Evolutionary conservation across 2,329 filamentous ascomycete genomes (phyloP).

Genomic region (Teratosphaeria destructans): DNA sequence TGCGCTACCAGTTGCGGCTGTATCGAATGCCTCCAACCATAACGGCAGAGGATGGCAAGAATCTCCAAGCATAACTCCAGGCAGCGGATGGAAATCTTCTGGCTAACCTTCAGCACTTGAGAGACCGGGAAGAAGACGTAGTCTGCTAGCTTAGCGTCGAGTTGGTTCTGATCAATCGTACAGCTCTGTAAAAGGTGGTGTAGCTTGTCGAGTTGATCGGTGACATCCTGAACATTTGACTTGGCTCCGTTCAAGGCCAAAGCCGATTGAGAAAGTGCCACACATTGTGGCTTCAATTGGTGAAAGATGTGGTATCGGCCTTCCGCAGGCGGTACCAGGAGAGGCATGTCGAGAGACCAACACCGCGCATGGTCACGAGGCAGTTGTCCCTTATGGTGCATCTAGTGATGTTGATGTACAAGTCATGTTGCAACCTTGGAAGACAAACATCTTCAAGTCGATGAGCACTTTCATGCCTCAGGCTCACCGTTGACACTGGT

Average conservation of each 20-base stretch:
- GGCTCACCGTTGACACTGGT: not conserved
- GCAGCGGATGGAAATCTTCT: constrained; percentile 58
- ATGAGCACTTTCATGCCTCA: not conserved
- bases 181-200: constrained; percentile 29
- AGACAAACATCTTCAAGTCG: not conserved
- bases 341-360: constrained; percentile 5
- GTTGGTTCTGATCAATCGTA: constrained; percentile 24
- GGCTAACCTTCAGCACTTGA: constrained; percentile 69
- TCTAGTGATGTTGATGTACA: not conserved
- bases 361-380: not conserved
- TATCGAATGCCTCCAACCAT: constrained; percentile 70
- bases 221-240: constrained; percentile 36
- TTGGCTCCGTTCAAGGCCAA: constrained; percentile 40
- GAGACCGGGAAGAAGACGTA: constrained; percentile 92
- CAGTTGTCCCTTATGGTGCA: not conserved
- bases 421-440: not conserved
- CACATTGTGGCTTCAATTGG: constrained; percentile 49
- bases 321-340: constrained; percentile 16
- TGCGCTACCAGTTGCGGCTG: constrained; percentile 67
- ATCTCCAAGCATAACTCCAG: constrained; percentile 70
- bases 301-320: constrained; percentile 31
- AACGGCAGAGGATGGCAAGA: constrained; percentile 58
- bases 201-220: constrained; percentile 37
- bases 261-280: constrained; percentile 46
- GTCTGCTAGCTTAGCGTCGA: constrained; percentile 79